A percentile compares a stretch with the other conserved stretches of the same genome.
Evolutionary conservation across 495 filamentous ascomycete species (phyloP).

Genomic region (Cetradonia linearis): DNA sequence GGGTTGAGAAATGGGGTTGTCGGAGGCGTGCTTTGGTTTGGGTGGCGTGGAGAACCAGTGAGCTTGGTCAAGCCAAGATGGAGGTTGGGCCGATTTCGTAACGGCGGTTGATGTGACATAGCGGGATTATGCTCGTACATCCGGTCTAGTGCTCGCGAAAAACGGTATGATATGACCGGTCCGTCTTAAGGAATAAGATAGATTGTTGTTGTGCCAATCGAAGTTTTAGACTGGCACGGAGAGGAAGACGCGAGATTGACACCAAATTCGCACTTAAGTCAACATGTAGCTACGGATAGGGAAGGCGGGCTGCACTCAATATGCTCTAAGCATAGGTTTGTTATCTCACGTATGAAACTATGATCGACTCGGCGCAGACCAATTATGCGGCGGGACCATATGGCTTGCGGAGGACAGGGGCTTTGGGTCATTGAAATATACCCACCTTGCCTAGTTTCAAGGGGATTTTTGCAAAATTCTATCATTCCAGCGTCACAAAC

Average conservation of each 20-base stretch:
- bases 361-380: neutral
- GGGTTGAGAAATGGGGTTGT: constrained; percentile 20
- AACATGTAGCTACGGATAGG: neutral
- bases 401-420: neutral
- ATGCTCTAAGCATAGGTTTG: neutral
- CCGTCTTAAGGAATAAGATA: neutral
- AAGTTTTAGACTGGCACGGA: no score
- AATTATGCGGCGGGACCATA: neutral
- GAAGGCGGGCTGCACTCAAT: neutral
- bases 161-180: neutral
- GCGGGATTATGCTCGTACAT: no score
- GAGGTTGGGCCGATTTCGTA: constrained; percentile 24
- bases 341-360: neutral
- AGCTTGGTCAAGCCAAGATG: constrained; percentile 22
- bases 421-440: neutral
- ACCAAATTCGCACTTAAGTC: neutral
- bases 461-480: neutral
- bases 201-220: neutral
- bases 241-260: neutral
- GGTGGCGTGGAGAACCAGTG: constrained; percentile 22
- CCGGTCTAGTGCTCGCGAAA: neutral
- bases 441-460: neutral
- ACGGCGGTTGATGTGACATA: constrained; percentile 24
- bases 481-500: constrained; percentile 27
- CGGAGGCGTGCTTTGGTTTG: constrained; percentile 12